Percentiles rank a stretch among this genome's conserved stretches.
Conservation (phyloP, 257 asterid species). For the Avicennia marina region DNA sequence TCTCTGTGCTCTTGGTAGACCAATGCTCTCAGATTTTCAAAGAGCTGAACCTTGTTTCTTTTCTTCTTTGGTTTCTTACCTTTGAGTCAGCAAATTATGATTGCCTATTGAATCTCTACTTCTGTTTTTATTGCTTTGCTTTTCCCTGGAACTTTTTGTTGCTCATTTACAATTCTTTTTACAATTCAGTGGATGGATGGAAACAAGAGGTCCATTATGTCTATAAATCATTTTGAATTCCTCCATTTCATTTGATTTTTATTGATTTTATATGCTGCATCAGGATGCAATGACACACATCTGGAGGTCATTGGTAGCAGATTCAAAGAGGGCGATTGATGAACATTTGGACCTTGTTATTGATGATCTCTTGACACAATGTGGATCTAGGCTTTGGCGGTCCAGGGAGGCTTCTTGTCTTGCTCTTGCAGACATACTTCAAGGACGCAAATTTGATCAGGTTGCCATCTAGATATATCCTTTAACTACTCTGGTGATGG, state of each 20-base stretch:
- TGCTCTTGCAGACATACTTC: slow-evolving; percentile 91
- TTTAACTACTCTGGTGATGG: neutral
- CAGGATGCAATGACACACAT: slow-evolving; percentile 99
- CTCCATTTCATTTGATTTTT: slow-evolving; percentile 5
- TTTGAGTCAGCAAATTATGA: slow-evolving; percentile 3
- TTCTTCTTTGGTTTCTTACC: slow-evolving; percentile 1
- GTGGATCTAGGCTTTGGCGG: slow-evolving; percentile 99
- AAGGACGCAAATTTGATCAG: slow-evolving; percentile 95
- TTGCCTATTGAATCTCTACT: slow-evolving; percentile 2
- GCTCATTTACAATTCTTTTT: slow-evolving; percentile 9
- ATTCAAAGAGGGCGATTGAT: slow-evolving; percentile 84
- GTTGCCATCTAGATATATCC: slow-evolving; percentile 27
- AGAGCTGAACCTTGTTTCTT: slow-evolving; percentile 7
- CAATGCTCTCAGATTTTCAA: slow-evolving; percentile 3
- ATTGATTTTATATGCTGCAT: slow-evolving; percentile 27
- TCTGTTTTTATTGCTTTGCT: slow-evolving; percentile 2
- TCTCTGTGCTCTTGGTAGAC: slow-evolving; percentile 14
- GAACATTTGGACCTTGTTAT: slow-evolving; percentile 73
- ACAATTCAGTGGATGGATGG: slow-evolving; percentile 13
- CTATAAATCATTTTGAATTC: neutral
- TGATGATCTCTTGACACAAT: slow-evolving; percentile 83
- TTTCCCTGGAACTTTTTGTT: slow-evolving; percentile 5
- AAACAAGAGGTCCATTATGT: slow-evolving; percentile 7
- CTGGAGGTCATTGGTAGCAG: slow-evolving; percentile 85
- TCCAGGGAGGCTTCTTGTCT: slow-evolving; percentile 99